Percentiles rank a stretch among this genome's conserved stretches.
phyloP scores from a whole-genome alignment of 176 grass and related monocot genomes.

The Hyparrhenia diplandra region DNA sequence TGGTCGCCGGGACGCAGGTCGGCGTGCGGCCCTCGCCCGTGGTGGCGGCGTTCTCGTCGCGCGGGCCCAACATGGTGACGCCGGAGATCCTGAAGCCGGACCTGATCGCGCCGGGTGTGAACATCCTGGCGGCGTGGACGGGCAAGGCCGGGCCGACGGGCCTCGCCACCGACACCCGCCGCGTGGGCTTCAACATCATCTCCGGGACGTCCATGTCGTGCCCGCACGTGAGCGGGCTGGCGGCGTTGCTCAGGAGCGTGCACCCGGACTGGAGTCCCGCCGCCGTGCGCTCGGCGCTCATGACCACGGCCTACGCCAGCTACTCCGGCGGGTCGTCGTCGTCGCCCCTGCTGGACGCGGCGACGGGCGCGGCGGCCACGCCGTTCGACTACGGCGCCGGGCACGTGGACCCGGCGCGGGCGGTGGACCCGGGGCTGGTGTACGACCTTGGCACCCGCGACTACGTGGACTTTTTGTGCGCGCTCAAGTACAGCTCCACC shows the following conservation, averaged over 20 bases:
- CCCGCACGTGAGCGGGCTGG: conserved; percentile 80
- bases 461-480: conserved; percentile 86
- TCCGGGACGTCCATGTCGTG: conserved; percentile 95
- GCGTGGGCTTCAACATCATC: conserved; percentile 77
- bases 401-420: conserved; percentile 56
- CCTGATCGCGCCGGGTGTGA: conserved; percentile 70
- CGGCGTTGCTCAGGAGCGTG: conserved; percentile 49
- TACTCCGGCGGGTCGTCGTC: too few species aligned
- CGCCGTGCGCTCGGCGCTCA: conserved; percentile 72
- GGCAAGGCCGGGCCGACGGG: conserved; percentile 72
- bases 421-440: conserved; percentile 66
- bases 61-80: conserved; percentile 70
- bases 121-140: conserved; percentile 90
- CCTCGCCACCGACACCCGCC: conserved; percentile 47
- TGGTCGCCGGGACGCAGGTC: conserved; percentile 70
- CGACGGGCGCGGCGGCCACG: conserved; percentile 53
- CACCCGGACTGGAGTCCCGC: conserved; percentile 84
- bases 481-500: conserved; percentile 70
- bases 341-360: conserved; percentile 49
- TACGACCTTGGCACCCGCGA: conserved; percentile 56
- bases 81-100: conserved; percentile 86
- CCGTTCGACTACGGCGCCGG: conserved; percentile 90
- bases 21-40: conserved; percentile 55
- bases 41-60: conserved; percentile 80
- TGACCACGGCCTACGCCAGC: conserved; percentile 81